A percentile compares a stretch with the other conserved stretches of the same genome.
These are phyloP conservation scores for Corylus americana DNA, from an alignment of 306 rosid genomes.

Conservation along the genomic window DNA sequence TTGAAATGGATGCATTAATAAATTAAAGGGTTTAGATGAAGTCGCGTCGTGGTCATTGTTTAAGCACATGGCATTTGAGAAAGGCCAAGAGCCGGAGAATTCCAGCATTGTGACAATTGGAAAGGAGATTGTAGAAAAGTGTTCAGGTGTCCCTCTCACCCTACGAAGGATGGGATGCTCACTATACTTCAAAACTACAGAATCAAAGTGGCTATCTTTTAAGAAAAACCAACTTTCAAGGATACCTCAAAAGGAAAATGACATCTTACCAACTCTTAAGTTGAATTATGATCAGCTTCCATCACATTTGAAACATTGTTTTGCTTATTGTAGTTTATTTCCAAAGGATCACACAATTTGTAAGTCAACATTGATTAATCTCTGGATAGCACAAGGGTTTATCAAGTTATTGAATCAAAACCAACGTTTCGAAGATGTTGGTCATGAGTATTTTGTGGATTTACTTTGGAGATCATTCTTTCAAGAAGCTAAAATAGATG, in stretches of 20 bases:
- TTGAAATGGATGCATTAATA: neutral
- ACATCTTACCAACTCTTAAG: neutral
- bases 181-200: neutral
- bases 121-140: neutral
- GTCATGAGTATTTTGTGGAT: slow-evolving; percentile 6
- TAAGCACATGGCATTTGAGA: slow-evolving; percentile 9
- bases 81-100: neutral
- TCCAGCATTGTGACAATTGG: neutral
- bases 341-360: neutral
- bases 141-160: slow-evolving; percentile 19
- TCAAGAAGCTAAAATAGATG: neutral
- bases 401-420: neutral
- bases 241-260: too few species aligned
- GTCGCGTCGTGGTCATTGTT: slow-evolving; percentile 1
- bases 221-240: too few species aligned
- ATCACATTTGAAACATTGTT: neutral
- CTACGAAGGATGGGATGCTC: slow-evolving; percentile 12
- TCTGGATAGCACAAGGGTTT: slow-evolving; percentile 30
- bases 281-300: neutral
- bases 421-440: slow-evolving; percentile 11
- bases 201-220: neutral
- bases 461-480: slow-evolving; percentile 11
- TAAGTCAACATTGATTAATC: neutral
- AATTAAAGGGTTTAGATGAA: neutral
- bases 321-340: slow-evolving; percentile 12